Percentiles rank a stretch among this genome's conserved stretches.
These are phyloP conservation scores for Gleditsia sinensis DNA, from an alignment of 306 rosid genomes.

Conservation along the genomic window DNA sequence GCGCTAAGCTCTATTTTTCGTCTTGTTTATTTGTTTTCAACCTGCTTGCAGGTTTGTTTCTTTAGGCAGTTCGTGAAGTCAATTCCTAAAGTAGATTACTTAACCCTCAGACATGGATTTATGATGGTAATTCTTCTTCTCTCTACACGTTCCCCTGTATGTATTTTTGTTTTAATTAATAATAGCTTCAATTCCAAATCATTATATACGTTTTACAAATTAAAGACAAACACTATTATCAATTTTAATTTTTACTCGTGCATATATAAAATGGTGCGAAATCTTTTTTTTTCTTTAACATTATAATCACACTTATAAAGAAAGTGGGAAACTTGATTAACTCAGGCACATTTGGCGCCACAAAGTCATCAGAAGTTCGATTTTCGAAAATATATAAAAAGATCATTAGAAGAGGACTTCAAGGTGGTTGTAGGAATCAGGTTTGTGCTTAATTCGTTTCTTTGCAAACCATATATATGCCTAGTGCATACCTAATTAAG, in stretches of 20 bases:
- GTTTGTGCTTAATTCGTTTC: constrained; percentile 38
- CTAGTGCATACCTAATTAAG: no score
- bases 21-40: background rate
- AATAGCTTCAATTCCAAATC: background rate
- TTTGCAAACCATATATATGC: no score
- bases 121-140: constrained; percentile 55
- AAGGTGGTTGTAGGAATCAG: constrained; percentile 90
- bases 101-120: constrained; percentile 91
- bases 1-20: no score
- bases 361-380: constrained; percentile 70
- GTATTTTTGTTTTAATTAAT: no score
- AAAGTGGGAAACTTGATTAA: background rate
- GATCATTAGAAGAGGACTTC: constrained; percentile 90
- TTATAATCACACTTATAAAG: no score
- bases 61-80: constrained; percentile 89
- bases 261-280: background rate
- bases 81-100: constrained; percentile 90
- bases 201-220: no score
- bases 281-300: background rate
- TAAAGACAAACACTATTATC: no score
- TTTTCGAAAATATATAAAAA: constrained; percentile 77
- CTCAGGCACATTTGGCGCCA: constrained; percentile 93
- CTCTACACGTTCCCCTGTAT: no score
- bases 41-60: constrained; percentile 56
- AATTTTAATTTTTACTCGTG: background rate